Base-by-base conservation (phyloP, 441 rosid species). In the Croton setiger region DNA sequence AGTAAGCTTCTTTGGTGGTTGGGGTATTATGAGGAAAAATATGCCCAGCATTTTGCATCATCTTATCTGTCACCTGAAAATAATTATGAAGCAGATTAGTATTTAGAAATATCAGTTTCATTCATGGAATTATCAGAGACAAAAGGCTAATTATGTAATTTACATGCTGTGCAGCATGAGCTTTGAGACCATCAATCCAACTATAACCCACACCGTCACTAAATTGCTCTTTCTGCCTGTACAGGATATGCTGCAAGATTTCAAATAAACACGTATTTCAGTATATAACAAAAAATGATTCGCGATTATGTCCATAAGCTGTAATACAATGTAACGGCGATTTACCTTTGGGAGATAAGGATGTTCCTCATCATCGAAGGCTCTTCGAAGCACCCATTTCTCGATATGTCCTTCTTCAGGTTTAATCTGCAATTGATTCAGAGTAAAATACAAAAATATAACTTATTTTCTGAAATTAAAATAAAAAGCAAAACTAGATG, bases 191-290 rank as follows among this genome's bases (percentile, higher is more conserved):
- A 84, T 89, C 97, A 36, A 93, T 90, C 98, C 98, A 93, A 70
- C 96, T 91, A 68, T 90, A 93, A 60, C 98, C 97, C 37, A 93
- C 97, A 63, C 97, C 97, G 65, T 93, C 97, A 76, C 98, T 93
- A 43, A 93, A 91, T 68, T 93, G 96, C 64, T 93, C 98, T 63
- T 88, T 93, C 80, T 89, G 98, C 72, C 96, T 89, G 80, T 89
- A 90, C 45, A 93, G 81, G 61, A 93, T 86, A 78, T 89, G 96
- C 91, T 84, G 85, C 80, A 70, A 35, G 52, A 35, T 48, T 73
- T 21, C 18, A 69, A 74, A 75, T 56, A 52, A 17, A 17, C 20
- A 37, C 31, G 49, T 18, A 61, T 84, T 70, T 78, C 31, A 62
- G 51, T 17, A 51, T 45, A 18, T 17, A 54, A 37, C 31, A 12